A percentile compares a stretch with the other conserved stretches of the same genome.
phyloP scores from a whole-genome alignment of 805 yeast genomes.

The Wickerhamomyces subpelliculosus region DNA sequence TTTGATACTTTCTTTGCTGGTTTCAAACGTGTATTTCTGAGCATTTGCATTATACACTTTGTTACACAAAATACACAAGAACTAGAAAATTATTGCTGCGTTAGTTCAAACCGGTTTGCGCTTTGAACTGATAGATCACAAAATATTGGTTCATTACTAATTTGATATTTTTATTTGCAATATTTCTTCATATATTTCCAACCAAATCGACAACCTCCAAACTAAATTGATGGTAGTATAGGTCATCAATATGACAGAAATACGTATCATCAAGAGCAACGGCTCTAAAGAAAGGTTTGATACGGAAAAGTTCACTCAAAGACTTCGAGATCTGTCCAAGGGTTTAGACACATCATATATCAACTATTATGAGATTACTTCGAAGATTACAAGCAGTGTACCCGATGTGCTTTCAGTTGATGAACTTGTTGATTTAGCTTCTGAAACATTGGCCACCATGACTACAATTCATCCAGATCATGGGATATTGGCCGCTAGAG shows the following conservation, averaged over 20 bases:
- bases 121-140: too few relatives aligned
- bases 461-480: conserved; percentile 97
- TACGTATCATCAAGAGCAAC: neutral
- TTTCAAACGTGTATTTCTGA: too few relatives aligned
- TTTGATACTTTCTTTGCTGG: too few relatives aligned
- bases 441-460: conserved; percentile 97
- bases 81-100: too few relatives aligned
- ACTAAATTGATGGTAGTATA: too few relatives aligned
- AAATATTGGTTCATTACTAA: too few relatives aligned
- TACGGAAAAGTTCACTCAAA: neutral
- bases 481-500: conserved; percentile 89
- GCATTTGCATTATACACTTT: too few relatives aligned
- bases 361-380: neutral
- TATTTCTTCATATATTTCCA: too few relatives aligned
- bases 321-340: neutral
- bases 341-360: neutral
- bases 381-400: conserved; percentile 28
- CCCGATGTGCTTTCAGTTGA: conserved; percentile 90
- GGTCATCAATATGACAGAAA: neutral
- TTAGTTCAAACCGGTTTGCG: too few relatives aligned
- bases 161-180: too few relatives aligned
- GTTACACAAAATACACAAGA: too few relatives aligned
- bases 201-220: too few relatives aligned
- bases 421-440: conserved; percentile 75
- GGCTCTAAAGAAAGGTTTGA: neutral